Base-by-base conservation (phyloP, 805 yeast species). In the Saccharomycopsis sp. region DNA sequence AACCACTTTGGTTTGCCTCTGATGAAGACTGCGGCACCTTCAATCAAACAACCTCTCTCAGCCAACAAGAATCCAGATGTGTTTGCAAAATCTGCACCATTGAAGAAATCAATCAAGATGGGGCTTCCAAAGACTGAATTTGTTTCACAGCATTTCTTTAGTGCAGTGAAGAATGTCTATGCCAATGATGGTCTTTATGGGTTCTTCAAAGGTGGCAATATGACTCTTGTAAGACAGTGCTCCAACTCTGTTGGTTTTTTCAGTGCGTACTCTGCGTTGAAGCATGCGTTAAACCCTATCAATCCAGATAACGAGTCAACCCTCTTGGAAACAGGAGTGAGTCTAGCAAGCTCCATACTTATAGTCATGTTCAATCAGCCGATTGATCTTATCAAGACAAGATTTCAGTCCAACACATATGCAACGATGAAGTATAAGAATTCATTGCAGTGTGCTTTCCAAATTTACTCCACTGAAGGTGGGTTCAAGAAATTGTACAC, bases 281-380 rank as follows among this genome's bases (percentile, higher is more conserved):
- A 81, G 52, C 96, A 87, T 55, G 51, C 77, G 34, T 55, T 80
- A 15, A 74, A 73, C 33, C 84, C 84, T 1, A 77, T 60, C 9
- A 57, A 55, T 30, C 53, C 53, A 34, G 65, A 61, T 52, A 34
- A 64, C 52, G 57, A 61, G 42, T 56, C 42, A 40, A 38, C 59
- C 31, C 53, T 58, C 34, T 45, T 62, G 10, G 57, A 65, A 1
- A 56, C 56, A 43, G 48, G 55, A 6, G 41, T 62, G 13, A 51
- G 47, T 16, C 61, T 78, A 8, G 65, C 74, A 1, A 75, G 94
- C 2, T 77, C 92, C 0, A 60, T 71, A 3, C 80, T 86, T 0
- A 94, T 84, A 21, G 82, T 85, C 17, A 75, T 73, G 0, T 63
- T 73, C 0, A 88, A 95, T 0, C 97, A 86, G 61, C 96, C 96